Conservation (phyloP, 2,329 filamentous ascomycete genomes). For the Diplocarpon mali region DNA sequence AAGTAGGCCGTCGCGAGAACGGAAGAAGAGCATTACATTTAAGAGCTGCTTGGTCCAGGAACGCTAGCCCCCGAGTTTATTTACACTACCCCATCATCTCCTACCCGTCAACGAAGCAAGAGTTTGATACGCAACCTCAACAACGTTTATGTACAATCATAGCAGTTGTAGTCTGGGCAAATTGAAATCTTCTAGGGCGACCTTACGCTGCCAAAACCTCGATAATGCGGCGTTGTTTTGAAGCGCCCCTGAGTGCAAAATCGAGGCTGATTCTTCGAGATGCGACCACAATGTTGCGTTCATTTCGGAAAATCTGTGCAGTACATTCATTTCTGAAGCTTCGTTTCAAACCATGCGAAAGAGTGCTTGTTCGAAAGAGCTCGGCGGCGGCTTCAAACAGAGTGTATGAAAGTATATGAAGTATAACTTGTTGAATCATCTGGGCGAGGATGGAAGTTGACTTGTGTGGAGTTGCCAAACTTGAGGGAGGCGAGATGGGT, state of each 20-base stretch:
- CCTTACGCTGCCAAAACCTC: not conserved
- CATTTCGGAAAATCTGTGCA: not conserved
- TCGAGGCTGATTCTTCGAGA: slow-evolving; percentile 2
- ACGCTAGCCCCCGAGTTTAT: not conserved
- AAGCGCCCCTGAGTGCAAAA: not conserved
- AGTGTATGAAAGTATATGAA: slow-evolving; percentile 52
- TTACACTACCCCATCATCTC: not conserved
- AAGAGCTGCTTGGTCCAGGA: too few relatives aligned
- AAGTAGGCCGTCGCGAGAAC: too few relatives aligned
- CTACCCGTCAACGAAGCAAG: not conserved
- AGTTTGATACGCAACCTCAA: not conserved
- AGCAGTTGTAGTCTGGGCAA: not conserved
- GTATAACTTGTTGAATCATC: slow-evolving; percentile 17
- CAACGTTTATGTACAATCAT: not conserved
- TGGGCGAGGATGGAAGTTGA: slow-evolving; percentile 18
- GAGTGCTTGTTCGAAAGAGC: slow-evolving; percentile 32
- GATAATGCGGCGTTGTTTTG: not conserved
- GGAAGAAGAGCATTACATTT: too few relatives aligned
- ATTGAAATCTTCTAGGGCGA: not conserved
- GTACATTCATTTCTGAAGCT: not conserved
- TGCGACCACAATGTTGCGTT: slow-evolving; percentile 1
- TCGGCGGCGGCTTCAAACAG: slow-evolving; percentile 40
- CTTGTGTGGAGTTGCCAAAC: slow-evolving; percentile 14
- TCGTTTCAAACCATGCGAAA: slow-evolving; percentile 14
- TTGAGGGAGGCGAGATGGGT: slow-evolving; percentile 4